Evolutionary conservation across 23 red algal species (phyloP).

Genomic region (Chondrus crispus): DNA sequence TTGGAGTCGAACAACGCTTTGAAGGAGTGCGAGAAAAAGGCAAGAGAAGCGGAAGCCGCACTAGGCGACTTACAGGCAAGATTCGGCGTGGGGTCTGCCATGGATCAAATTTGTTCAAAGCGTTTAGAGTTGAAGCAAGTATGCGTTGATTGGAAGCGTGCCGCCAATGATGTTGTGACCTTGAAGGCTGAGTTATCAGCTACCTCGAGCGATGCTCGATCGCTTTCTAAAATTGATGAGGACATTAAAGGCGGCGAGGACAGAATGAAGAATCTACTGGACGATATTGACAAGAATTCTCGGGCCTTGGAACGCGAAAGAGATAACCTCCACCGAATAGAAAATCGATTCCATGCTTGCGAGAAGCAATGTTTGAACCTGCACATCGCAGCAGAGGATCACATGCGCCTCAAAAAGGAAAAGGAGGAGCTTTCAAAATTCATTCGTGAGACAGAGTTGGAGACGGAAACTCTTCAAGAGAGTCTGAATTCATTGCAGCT

Average conservation of each 20-base stretch:
- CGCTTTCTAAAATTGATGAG: slow-evolving; percentile 30
- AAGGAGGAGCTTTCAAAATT: not conserved
- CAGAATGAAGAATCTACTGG: slow-evolving; percentile 7
- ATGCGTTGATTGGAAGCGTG: slow-evolving; percentile 17
- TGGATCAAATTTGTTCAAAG: slow-evolving; percentile 9
- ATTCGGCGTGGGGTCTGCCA: not conserved
- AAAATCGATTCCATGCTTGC: slow-evolving; percentile 29
- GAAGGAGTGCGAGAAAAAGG: not conserved
- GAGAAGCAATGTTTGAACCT: slow-evolving; percentile 14
- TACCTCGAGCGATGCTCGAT: not conserved
- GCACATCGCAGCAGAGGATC: slow-evolving; percentile 3
- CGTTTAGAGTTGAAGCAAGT: slow-evolving; percentile 11
- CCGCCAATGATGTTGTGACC: not conserved
- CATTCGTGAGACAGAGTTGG: not conserved
- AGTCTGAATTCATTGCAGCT: not conserved
- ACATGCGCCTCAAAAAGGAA: slow-evolving; percentile 32
- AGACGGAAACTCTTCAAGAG: not conserved
- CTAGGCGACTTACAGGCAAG: not conserved
- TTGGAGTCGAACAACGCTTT: not conserved
- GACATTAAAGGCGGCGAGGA: slow-evolving; percentile 28
- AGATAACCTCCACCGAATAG: slow-evolving; percentile 28
- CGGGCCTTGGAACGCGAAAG: slow-evolving; percentile 24
- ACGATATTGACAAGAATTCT: slow-evolving; percentile 3
- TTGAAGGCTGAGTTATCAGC: not conserved
- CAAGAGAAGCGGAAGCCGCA: not conserved